A percentile compares a stretch with the other conserved stretches of the same genome.
Evolutionary conservation across 2,329 filamentous ascomycete species (phyloP).

Genomic region (Neofusicoccum kwambonambiense): DNA sequence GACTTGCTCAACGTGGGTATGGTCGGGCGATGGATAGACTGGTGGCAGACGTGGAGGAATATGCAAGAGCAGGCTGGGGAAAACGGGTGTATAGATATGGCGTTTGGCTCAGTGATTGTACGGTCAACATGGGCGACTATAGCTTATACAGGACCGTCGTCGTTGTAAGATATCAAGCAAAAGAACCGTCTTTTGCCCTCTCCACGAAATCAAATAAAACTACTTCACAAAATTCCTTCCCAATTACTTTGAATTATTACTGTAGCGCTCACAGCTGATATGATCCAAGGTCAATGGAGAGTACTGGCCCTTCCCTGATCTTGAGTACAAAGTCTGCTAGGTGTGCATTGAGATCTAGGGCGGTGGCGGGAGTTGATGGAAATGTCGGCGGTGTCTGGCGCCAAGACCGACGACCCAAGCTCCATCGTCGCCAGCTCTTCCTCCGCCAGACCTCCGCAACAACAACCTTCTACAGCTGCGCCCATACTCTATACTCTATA

Average conservation of each 20-base stretch:
- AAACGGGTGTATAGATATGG: slow-evolving; percentile 5
- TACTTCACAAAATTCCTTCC: not conserved
- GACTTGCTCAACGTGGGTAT: not conserved
- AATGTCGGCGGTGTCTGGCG: not conserved
- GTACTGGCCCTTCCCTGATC: too few relatives aligned
- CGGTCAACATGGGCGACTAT: not conserved
- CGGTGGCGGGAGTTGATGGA: not conserved
- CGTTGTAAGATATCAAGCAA: slow-evolving; percentile 6
- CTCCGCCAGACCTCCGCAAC: slow-evolving; percentile 12
- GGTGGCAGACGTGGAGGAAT: not conserved
- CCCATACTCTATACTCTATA: not conserved
- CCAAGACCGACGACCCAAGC: slow-evolving; percentile 12
- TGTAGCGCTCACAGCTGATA: not conserved
- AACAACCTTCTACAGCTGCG: not conserved
- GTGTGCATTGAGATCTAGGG: not conserved
- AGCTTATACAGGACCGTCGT: not conserved
- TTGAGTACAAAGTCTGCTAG: too few relatives aligned
- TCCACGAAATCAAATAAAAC: not conserved
- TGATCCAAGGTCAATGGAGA: too few relatives aligned
- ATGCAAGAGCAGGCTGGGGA: not conserved
- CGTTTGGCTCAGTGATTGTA: not conserved
- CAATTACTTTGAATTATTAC: not conserved
- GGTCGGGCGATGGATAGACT: not conserved
- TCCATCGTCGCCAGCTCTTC: slow-evolving; percentile 2
- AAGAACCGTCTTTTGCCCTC: not conserved